phyloP scores from a whole-genome alignment of 2,329 filamentous ascomycete species.

The Aureobasidium uvarum region DNA sequence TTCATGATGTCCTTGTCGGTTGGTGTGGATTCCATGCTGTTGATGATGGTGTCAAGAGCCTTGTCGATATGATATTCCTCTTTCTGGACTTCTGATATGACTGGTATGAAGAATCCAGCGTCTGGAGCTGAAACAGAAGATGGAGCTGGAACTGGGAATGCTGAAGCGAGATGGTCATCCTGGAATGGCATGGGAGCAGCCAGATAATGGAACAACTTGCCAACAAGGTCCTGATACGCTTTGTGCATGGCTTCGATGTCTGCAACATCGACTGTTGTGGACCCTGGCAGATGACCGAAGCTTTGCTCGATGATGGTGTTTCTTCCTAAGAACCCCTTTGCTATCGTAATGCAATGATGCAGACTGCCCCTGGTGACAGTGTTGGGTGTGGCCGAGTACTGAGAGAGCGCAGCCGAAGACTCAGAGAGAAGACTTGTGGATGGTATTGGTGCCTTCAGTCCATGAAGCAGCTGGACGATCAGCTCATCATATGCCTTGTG shows the following conservation, averaged over 20 bases:
- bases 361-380: not conserved
- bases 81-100: not conserved
- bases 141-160: not conserved
- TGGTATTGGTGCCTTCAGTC: not conserved
- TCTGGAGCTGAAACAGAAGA: not conserved
- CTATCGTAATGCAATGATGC: not conserved
- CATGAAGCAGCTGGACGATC: not conserved
- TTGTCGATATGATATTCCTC: not conserved
- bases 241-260: not conserved
- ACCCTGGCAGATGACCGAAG: not conserved
- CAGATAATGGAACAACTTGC: not conserved
- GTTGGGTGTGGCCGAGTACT: too few relatives aligned
- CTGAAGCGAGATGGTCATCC: not conserved
- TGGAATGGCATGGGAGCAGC: not conserved
- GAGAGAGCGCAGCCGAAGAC: too few relatives aligned
- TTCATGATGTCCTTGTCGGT: not conserved
- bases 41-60: not conserved
- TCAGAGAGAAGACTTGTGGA: not conserved
- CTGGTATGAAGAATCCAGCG: not conserved
- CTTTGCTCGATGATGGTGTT: not conserved
- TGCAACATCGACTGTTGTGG: not conserved
- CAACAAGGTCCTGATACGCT: not conserved
- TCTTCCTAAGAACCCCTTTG: not conserved
- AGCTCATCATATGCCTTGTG: not conserved
- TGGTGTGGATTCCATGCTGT: not conserved